Evolutionary conservation across 2,329 filamentous ascomycete genomes (phyloP), one percentile per base, ranked within the genome.

Genomic region (Trichoderma brevicompactum): DNA sequence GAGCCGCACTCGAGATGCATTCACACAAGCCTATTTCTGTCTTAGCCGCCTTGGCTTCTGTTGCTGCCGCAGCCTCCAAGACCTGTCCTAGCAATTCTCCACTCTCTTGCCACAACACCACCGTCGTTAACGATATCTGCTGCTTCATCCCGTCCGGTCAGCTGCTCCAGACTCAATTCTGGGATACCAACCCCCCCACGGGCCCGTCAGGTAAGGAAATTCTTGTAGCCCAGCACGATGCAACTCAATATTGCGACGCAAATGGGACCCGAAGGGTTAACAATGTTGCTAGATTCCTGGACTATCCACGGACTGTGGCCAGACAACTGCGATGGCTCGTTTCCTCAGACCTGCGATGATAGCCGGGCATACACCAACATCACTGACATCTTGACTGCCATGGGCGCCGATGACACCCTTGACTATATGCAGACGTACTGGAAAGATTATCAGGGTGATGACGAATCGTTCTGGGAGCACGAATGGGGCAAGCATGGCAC

Each of bases 401-500:
- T 82, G 68, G 65, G 66, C 44, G 81, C 83, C 64, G 78, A 77
- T 1, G 83, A 85, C 50, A 80, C 89, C 3, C 80, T 92, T 1
- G 76, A 78, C 2, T 89, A 87, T 73, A 92, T 92, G 90, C 77
- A 83, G 58, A 85, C 79, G 2, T 91, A 89, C 78, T 92, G 90
- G 90, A 88, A 91, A 74, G 87, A 89, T 72, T 85, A 88, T 75
- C 74, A 83, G 55, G 89, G 88, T 64, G 77, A 87, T 48, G 85
- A 89, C 69, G 84, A 89, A 70, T 78, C 77, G 10, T 86, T 92
- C 70, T 92, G 90, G 90, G 80, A 89, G 73, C 89, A 92, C 74
- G 90, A 92, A 76, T 92, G 88, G 88, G 80, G 81, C 69, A 92
- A 91, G 74, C 90, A 92, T 74, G 90, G 90, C 66, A 83, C 81